Percentiles rank a stretch among this genome's conserved stretches.
These are phyloP conservation scores for Corynascus novoguineensis DNA, from an alignment of 495 filamentous ascomycete species.

Conservation along the genomic window DNA sequence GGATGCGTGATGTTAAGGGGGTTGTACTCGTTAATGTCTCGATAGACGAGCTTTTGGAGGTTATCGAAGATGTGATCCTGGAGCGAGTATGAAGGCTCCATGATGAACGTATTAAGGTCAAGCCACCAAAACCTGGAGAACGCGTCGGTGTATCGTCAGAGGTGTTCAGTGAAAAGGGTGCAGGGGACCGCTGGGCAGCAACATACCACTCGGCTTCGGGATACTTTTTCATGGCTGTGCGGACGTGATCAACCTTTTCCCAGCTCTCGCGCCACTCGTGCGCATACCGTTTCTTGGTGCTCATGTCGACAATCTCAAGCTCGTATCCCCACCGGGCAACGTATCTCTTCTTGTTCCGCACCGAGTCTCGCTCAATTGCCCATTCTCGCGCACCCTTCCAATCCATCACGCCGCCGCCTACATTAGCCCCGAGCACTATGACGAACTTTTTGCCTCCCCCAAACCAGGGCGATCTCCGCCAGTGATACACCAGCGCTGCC, in stretches of 20 bases:
- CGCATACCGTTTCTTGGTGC: constrained; percentile 95
- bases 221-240: constrained; percentile 86
- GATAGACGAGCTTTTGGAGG: constrained; percentile 70
- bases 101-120: constrained; percentile 94
- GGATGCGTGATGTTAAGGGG: constrained; percentile 92
- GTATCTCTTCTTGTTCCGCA: constrained; percentile 90
- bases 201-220: constrained; percentile 91
- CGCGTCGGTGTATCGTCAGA: too few relatives aligned
- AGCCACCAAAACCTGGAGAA: constrained; percentile 93
- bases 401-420: constrained; percentile 96
- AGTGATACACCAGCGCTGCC: constrained; percentile 44
- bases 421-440: constrained; percentile 87
- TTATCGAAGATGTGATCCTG: constrained; percentile 85
- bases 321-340: constrained; percentile 88
- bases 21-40: constrained; percentile 95
- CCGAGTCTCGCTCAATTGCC: constrained; percentile 95
- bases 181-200: background rate
- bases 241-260: constrained; percentile 97
- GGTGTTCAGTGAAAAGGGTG: background rate
- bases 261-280: constrained; percentile 99
- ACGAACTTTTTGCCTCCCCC: constrained; percentile 90
- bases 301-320: constrained; percentile 94
- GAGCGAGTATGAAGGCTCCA: constrained; percentile 90
- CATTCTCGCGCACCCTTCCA: constrained; percentile 97
- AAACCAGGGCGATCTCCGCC: constrained; percentile 45